Conservation (phyloP, 352 stramenopile genomes). For the Phytopythium mirpurense region DNA sequence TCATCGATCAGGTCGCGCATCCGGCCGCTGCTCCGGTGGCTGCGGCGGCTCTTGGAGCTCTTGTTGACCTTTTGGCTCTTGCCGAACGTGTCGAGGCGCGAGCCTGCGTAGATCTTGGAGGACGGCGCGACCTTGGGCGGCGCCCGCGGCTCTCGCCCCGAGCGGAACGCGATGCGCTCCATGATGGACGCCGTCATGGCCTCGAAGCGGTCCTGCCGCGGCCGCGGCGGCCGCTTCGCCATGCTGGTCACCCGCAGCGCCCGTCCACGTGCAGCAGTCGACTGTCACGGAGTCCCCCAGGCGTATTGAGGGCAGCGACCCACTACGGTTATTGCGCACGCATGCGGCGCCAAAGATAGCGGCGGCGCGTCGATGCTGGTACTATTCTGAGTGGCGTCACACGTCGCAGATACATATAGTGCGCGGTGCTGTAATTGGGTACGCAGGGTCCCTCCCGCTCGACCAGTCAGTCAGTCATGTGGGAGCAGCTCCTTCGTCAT, state of each 20-base stretch:
- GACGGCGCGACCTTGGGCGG: constrained; percentile 4
- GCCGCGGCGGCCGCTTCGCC: not conserved
- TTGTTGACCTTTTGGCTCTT: not conserved
- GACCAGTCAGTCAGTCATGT: not conserved
- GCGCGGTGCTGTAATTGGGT: no score
- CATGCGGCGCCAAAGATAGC: not conserved
- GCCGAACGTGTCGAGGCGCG: not conserved
- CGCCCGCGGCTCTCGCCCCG: not conserved
- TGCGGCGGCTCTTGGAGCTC: not conserved
- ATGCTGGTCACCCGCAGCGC: not conserved
- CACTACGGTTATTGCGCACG: not conserved
- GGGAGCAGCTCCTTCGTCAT: no score
- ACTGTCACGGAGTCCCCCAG: no score
- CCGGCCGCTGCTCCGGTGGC: not conserved
- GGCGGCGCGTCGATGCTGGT: not conserved
- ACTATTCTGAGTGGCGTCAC: not conserved
- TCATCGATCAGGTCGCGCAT: not conserved
- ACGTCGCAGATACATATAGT: not conserved
- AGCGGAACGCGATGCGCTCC: constrained; percentile 4
- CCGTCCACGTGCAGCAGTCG: not conserved
- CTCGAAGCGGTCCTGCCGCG: constrained; percentile 7
- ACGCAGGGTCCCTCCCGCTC: not conserved
- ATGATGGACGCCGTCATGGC: constrained; percentile 8
- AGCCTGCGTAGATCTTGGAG: not conserved
- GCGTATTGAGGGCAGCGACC: no score